Base-by-base conservation (phyloP, 2,329 filamentous ascomycete genomes). In the Rutstroemia sydowiana region DNA sequence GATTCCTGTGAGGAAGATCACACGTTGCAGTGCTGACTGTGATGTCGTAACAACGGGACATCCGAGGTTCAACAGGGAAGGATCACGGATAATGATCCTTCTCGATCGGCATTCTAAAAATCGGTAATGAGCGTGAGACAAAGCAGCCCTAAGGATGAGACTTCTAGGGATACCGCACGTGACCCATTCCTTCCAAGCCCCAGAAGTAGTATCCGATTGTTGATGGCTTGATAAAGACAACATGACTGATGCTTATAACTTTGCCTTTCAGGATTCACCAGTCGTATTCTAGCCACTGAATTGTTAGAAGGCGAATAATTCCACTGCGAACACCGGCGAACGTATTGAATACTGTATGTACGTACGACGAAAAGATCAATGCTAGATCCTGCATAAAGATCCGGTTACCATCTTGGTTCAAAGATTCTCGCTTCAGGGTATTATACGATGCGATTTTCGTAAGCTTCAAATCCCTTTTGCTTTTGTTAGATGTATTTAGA, bases 111-210 rank as follows among this genome's bases (percentile, higher is more conserved):
- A 45, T 46, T 21, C 28, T 23, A 41, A 30, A 18, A 46, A 16
- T 51, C 32, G 41, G 48, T 46, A 39, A 51, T 51, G 41, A 40
- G 41, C 18, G 48, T 34, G 26, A 32, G 41, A 31, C 42, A 40
- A 45, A 8, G 13, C 36, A 16, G 16, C n/a, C 13, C 11, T 11
- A 23, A 51, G 48, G 41, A 46, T 45, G 28, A 46, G 20, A 37
- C n/a, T 31, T 18, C 42, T 36, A 23, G 41, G 20, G 10, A 5
- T 23, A n/a, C n/a, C n/a, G n/a, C 41, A 45, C 48, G 41, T 51
- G 48, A 51, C 10, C 3, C 0, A n/a, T 23, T 32, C 16, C 32
- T 43, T 39, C 45, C 21, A 13, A 14, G 30, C 31, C 16, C 32
- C 32, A 16, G 20, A 49, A 43, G 10, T 16, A 20, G 40, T n/a